phyloP scores from a whole-genome alignment of 768 basidiomycete species.

The Lactarius vividus region DNA sequence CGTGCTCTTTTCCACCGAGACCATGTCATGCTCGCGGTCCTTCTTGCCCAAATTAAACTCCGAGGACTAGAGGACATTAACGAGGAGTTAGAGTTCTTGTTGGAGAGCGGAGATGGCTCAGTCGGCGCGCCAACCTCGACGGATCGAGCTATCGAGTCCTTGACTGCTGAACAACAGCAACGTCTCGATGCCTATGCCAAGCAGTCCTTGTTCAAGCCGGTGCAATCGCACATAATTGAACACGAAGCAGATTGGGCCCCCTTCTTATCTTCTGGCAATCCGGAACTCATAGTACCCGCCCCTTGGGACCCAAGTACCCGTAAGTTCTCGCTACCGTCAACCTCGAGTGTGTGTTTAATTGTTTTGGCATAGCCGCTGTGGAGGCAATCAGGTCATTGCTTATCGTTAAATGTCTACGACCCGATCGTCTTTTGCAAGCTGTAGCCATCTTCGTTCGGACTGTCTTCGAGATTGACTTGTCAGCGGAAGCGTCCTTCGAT shows the following conservation, averaged over 20 bases:
- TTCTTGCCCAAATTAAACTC: constrained; percentile 86
- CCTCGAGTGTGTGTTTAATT: constrained; percentile 24
- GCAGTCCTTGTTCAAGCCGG: constrained; percentile 73
- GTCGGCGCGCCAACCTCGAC: constrained; percentile 38
- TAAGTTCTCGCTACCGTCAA: constrained; percentile 41
- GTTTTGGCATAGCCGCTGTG: constrained; percentile 50
- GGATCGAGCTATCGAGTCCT: constrained; percentile 43
- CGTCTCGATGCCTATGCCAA: constrained; percentile 71
- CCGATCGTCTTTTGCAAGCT: constrained; percentile 86
- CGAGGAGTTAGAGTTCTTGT: constrained; percentile 88
- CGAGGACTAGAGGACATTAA: constrained; percentile 73
- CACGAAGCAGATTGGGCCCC: constrained; percentile 65
- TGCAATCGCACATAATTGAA: constrained; percentile 58
- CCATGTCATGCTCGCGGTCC: constrained; percentile 85
- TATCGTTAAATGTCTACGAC: constrained; percentile 87
- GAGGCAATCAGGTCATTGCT: constrained; percentile 74
- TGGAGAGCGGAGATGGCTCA: constrained; percentile 79
- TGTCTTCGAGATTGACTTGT: constrained; percentile 81
- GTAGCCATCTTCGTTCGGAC: constrained; percentile 69
- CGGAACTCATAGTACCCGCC: constrained; percentile 68
- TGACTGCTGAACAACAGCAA: constrained; percentile 65
- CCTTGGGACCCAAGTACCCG: constrained; percentile 79
- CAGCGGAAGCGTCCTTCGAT: constrained; percentile 69
- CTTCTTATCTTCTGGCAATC: constrained; percentile 64
- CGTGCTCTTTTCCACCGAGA: constrained; percentile 88